These are phyloP conservation scores for Drosera spatulata DNA, from an alignment of 179 eudicot species.

Conservation along the genomic window DNA sequence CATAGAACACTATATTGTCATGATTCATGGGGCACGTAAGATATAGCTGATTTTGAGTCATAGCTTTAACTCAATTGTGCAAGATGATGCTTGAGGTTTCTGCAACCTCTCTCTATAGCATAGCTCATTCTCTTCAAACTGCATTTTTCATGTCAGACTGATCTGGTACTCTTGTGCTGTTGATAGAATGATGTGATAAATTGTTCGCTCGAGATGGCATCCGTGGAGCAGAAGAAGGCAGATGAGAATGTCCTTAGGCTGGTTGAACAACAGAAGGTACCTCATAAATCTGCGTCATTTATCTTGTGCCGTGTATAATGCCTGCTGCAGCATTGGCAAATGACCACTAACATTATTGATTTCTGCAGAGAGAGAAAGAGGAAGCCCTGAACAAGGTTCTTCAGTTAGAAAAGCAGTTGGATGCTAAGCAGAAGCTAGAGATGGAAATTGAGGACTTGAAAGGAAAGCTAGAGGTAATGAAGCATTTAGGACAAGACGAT, in stretches of 20 bases:
- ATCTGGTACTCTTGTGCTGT: background rate
- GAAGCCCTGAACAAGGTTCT: slow-evolving; percentile 58
- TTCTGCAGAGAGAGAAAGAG: slow-evolving; percentile 75
- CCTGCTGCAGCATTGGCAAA: background rate
- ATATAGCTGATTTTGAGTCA: too few relatives aligned
- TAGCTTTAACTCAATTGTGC: too few relatives aligned
- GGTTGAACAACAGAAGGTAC: slow-evolving; percentile 85
- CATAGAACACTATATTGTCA: too few relatives aligned
- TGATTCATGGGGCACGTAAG: too few relatives aligned
- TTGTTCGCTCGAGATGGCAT: slow-evolving; percentile 60
- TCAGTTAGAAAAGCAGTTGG: slow-evolving; percentile 54
- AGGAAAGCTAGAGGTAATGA: slow-evolving; percentile 74
- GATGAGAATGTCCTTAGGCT: slow-evolving; percentile 78
- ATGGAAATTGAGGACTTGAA: slow-evolving; percentile 75
- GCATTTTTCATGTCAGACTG: background rate
- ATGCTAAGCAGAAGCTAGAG: slow-evolving; percentile 57
- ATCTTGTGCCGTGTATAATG: too few relatives aligned
- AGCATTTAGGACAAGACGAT: slow-evolving; percentile 62
- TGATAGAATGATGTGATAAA: slow-evolving; percentile 58
- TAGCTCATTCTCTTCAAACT: background rate
- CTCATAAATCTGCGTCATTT: too few relatives aligned
- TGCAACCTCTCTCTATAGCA: too few relatives aligned
- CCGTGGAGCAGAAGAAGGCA: slow-evolving; percentile 67
- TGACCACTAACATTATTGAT: slow-evolving; percentile 1
- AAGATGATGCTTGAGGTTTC: too few relatives aligned